Base-by-base conservation (phyloP, 441 rosid genomes). In the Gossypium trilobum region DNA sequence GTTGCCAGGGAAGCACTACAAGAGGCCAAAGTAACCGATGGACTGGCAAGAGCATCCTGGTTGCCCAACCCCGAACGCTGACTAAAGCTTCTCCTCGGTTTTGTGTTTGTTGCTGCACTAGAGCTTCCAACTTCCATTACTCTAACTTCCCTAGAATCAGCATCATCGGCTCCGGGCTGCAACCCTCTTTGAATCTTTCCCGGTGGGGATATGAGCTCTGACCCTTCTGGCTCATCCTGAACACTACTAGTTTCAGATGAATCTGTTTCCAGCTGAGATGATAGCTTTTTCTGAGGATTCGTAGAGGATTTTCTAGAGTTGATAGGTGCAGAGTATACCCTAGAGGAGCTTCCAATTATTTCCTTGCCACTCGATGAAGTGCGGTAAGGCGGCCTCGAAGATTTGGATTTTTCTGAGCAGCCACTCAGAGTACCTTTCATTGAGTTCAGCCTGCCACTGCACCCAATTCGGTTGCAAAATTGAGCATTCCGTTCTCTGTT, bases 301-400 rank as follows among this genome's bases (percentile, higher is more conserved):
- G 64, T 54, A 13, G 78, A 79, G 58, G 83, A 74, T 52, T 81
- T 85, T 75, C 80, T 82, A 5, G 80, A 75, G 33, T 62, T 88
- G 78, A 31, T 76, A 64, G 74, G 74, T 17, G 82, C 70, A 61
- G 87, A 76, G 73, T 46, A 75, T 70, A 72, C 77, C 82, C 75
- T 87, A 46, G 93, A 92, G 75, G 97, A 91, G 67, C 91, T 88
- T 72, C 92, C 96, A 68, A 72, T 61, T 27, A 82, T 74, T 83
- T 92, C 93, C 80, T 91, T 90, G 33, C 93, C 95, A 64, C 76
- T 85, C 8, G 91, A 75, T 33, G 79, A 82, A 78, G 88, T 16
- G 27, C 82, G 78, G 42, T 70, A 71, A 3, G 90, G 77, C 72
- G 91, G 75, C 82, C 82, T 83, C 0, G 85, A 77, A 52, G 89